Evolutionary conservation across 805 yeast species (phyloP).

Genomic region (Ogataea neopini): DNA sequence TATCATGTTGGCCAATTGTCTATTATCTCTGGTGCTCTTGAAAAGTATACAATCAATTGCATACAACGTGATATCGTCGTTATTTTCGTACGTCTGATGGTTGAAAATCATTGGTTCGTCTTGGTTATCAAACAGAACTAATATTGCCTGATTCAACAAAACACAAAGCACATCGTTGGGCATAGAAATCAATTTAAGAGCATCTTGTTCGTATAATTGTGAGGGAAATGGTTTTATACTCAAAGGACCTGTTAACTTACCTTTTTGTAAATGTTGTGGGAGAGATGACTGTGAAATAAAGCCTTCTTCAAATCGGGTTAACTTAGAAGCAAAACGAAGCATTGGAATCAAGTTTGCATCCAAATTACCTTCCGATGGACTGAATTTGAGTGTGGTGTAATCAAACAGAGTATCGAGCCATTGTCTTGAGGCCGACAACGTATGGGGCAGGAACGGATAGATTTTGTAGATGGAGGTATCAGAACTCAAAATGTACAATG

Average conservation of each 20-base stretch:
- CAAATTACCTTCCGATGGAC: slow-evolving; percentile 22
- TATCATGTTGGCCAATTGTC: slow-evolving; percentile 13
- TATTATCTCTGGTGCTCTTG: neutral
- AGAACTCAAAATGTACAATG: slow-evolving; percentile 51
- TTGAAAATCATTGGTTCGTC: slow-evolving; percentile 30
- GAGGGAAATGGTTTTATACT: slow-evolving; percentile 56
- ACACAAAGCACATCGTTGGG: slow-evolving; percentile 28
- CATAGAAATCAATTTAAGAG: slow-evolving; percentile 31
- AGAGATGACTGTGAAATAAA: slow-evolving; percentile 11
- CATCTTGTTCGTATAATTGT: slow-evolving; percentile 47
- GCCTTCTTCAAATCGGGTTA: slow-evolving; percentile 18
- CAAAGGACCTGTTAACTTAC: slow-evolving; percentile 49
- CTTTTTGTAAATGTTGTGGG: slow-evolving; percentile 22
- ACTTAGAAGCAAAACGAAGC: slow-evolving; percentile 27
- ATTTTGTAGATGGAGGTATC: slow-evolving; percentile 63
- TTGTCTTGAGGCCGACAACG: slow-evolving; percentile 38
- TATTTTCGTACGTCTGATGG: slow-evolving; percentile 11
- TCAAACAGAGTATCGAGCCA: slow-evolving; percentile 34
- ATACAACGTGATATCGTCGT: slow-evolving; percentile 4
- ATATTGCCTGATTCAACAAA: slow-evolving; percentile 23
- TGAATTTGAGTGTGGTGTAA: slow-evolving; percentile 24
- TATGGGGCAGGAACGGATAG: slow-evolving; percentile 63
- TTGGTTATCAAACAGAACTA: slow-evolving; percentile 25
- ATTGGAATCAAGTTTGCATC: slow-evolving; percentile 18
- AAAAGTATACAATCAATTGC: slow-evolving; percentile 20